phyloP scores from a whole-genome alignment of 345 rosid species.

The Isatis tinctoria region DNA sequence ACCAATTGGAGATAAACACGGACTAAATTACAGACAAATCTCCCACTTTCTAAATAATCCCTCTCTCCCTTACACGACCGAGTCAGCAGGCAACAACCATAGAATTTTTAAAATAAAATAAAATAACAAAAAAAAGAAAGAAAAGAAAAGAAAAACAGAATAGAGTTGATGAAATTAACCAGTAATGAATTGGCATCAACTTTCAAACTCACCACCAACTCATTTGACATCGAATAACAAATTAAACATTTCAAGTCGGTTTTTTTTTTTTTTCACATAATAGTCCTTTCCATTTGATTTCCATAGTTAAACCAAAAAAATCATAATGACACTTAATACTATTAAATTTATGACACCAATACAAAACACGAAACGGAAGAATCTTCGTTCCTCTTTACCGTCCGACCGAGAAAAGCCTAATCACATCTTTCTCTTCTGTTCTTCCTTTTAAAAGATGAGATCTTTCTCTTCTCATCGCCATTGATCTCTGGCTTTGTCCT shows the following conservation, averaged over 20 bases:
- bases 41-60: constrained; percentile 25
- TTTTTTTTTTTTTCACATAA: background rate
- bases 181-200: constrained; percentile 13
- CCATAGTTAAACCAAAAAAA: background rate
- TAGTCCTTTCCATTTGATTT: constrained; percentile 2
- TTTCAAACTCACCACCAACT: constrained; percentile 25
- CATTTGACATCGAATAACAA: constrained; percentile 29
- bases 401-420: constrained; percentile 20
- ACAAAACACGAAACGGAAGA: constrained; percentile 31
- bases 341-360: constrained; percentile 29
- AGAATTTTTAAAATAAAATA: background rate
- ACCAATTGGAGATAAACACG: constrained; percentile 18
- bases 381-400: constrained; percentile 28
- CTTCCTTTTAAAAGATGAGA: constrained; percentile 17
- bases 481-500: background rate
- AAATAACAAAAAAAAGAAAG: background rate
- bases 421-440: constrained; percentile 3
- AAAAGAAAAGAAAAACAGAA: constrained; percentile 1
- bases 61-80: constrained; percentile 23
- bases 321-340: constrained; percentile 21
- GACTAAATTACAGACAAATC: constrained; percentile 24
- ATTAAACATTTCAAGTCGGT: constrained; percentile 1
- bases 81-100: constrained; percentile 27
- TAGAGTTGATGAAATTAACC: constrained; percentile 1
- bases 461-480: constrained; percentile 6